These are phyloP conservation scores for Ascodesmis nigricans DNA, from an alignment of 495 filamentous ascomycete species.

Conservation along the genomic window DNA sequence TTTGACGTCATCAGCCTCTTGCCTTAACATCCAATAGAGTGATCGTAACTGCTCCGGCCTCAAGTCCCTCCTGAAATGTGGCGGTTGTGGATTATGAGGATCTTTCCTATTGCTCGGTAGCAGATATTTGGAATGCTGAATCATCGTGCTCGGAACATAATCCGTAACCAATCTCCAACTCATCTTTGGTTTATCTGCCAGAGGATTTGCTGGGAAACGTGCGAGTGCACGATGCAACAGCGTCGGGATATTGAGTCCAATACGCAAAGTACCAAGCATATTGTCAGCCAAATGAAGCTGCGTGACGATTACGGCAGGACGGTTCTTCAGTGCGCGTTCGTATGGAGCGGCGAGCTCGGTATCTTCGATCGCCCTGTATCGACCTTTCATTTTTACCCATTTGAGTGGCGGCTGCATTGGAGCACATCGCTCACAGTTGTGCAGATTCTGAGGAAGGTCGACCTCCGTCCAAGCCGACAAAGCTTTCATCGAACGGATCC, in stretches of 20 bases:
- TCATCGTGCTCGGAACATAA: conserved; percentile 23
- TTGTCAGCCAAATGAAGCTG: conserved; percentile 23
- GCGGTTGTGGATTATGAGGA: conserved; percentile 22
- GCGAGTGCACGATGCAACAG: conserved; percentile 34
- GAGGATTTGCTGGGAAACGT: conserved; percentile 19
- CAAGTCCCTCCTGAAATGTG: conserved; percentile 24
- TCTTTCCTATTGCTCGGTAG: conserved; percentile 29
- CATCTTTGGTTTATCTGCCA: conserved; percentile 13
- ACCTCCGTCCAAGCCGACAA: conserved; percentile 13
- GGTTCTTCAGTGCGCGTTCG: conserved; percentile 24
- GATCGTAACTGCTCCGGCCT: conserved; percentile 37
- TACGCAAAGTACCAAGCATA: conserved; percentile 21
- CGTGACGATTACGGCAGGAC: conserved; percentile 28
- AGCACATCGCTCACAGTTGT: conserved; percentile 22
- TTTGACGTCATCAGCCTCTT: conserved; percentile 29
- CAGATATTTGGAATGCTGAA: conserved; percentile 22
- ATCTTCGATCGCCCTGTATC: conserved; percentile 23
- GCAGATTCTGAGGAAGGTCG: conserved; percentile 11
- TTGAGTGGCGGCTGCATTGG: conserved; percentile 19
- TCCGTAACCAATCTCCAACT: conserved; percentile 34
- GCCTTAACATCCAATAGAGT: conserved; percentile 41
- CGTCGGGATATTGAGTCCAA: conserved; percentile 34
- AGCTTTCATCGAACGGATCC: conserved; percentile 12
- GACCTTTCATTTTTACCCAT: conserved; percentile 20
- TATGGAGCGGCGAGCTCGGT: conserved; percentile 20